Base-by-base conservation (phyloP, 495 filamentous ascomycete genomes). In the Neurospora intermedia region DNA sequence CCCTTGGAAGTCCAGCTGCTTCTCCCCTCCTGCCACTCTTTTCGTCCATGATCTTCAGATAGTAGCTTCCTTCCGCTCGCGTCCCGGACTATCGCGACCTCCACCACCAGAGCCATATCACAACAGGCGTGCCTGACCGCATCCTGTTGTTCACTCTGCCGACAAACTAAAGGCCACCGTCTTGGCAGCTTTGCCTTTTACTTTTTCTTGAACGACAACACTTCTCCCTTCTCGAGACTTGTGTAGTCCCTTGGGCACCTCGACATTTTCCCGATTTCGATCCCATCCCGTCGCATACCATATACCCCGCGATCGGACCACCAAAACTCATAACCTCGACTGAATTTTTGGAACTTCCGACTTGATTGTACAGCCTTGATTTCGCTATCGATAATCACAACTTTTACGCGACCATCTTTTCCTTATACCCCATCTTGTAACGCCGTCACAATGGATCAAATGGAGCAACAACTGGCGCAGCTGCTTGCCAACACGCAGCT, bases 401-500 rank as follows among this genome's bases (percentile, higher is more conserved):
- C 15, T 35, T 35, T 35, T 18, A 18, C 54, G 27, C 54, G 54
- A 15, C 54, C 7, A 31, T 16, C 6, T 62, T 1, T 31, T 15
- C 71, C 42, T 23, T 20, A 48, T 15, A 59, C 20, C 35, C 3
- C n/a, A 20, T 43, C 13, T 11, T 71, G 9, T 23, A 42, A n/a
- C n/a, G 20, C 43, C 6, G 1, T 20, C 20, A 43, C n/a, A 23
- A 54, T 41, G 73, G 73, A 59, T 43, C 73, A 79, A 82, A 94
- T 94, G 92, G 93, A 96, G 86, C 91, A 94, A 84, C 88, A 93
- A 82, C 88, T 97, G 75, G 88, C 94, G 75, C 87, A 88, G 76
- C 86, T 96, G 76, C 90, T 97, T 69, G 87, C 90, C 72, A 90
- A 91, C 81, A 96, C 94, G 18, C 93, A 96, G 80, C 88, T 88